These are phyloP conservation scores for Quercus tomentella DNA, from an alignment of 331 rosid genomes.

Conservation along the genomic window DNA sequence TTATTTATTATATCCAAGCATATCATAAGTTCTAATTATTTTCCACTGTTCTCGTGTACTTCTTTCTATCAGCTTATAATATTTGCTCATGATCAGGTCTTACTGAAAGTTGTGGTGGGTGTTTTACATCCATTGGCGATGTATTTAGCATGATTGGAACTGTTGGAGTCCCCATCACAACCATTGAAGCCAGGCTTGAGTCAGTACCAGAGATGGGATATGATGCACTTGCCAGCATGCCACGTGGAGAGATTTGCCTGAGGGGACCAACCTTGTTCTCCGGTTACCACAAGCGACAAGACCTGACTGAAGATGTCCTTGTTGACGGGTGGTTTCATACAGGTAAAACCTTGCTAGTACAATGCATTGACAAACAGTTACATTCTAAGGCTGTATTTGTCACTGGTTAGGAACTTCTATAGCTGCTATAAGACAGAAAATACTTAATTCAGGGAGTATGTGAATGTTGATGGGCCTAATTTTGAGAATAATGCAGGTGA, in stretches of 20 bases:
- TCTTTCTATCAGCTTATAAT: neutral
- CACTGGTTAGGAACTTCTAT: neutral
- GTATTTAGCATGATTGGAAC: constrained; percentile 74
- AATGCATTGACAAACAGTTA: neutral
- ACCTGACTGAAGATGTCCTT: constrained; percentile 69
- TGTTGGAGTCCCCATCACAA: constrained; percentile 76
- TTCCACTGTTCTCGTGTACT: neutral
- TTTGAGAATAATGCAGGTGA: constrained; percentile 58
- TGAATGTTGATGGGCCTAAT: neutral
- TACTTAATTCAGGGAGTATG: neutral
- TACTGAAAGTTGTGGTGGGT: constrained; percentile 86
- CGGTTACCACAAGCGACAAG: constrained; percentile 80
- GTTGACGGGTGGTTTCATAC: constrained; percentile 92
- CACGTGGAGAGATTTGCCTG: constrained; percentile 86
- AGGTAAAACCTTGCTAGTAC: constrained; percentile 40
- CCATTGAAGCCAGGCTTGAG: constrained; percentile 88
- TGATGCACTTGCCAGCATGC: constrained; percentile 62
- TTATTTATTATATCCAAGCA: neutral
- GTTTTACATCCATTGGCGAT: constrained; percentile 69
- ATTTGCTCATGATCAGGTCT: constrained; percentile 48
- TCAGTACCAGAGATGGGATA: constrained; percentile 89
- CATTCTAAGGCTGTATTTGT: neutral
- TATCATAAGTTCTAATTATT: neutral
- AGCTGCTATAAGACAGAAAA: neutral
- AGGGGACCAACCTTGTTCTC: constrained; percentile 70